phyloP scores from a whole-genome alignment of 306 rosid species.

The Pyrus bretschneideri region DNA sequence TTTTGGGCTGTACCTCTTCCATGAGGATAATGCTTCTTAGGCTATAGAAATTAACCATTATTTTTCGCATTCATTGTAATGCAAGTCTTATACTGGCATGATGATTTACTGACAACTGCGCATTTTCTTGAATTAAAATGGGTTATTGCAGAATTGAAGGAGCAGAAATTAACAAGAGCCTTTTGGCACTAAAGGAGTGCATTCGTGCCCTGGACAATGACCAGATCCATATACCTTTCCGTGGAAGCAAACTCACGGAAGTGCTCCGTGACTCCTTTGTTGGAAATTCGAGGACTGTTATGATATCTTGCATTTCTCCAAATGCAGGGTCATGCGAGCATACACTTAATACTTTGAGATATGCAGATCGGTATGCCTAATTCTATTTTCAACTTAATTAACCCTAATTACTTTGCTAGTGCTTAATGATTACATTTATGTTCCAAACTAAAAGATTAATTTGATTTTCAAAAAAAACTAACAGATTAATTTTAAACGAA shows the following conservation, averaged over 20 bases:
- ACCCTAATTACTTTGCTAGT: constrained; percentile 3
- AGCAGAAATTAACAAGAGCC: constrained; percentile 95
- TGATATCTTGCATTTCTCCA: constrained; percentile 98
- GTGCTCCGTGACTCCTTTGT: constrained; percentile 98
- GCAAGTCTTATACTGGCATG: not conserved
- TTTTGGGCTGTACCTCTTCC: not conserved
- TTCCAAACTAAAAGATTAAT: constrained; percentile 20
- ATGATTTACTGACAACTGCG: not conserved
- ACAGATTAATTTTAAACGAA: constrained; percentile 18
- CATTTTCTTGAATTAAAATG: not conserved
- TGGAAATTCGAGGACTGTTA: constrained; percentile 94
- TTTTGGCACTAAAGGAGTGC: constrained; percentile 96
- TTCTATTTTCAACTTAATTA: constrained; percentile 5
- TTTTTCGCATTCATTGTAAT: not conserved
- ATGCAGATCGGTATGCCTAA: constrained; percentile 76
- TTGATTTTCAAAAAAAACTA: constrained; percentile 9
- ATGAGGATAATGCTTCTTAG: not conserved
- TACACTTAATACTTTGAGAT: constrained; percentile 93
- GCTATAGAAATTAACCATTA: not conserved
- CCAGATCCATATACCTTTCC: constrained; percentile 93
- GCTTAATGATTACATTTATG: not conserved
- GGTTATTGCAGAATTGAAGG: constrained; percentile 77
- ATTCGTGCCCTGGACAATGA: constrained; percentile 98
- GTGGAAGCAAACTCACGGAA: constrained; percentile 99
- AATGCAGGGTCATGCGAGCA: constrained; percentile 98